Percentiles rank a stretch among this genome's conserved stretches.
phyloP scores from a whole-genome alignment of 306 rosid species.

The Begonia masoniana region DNA sequence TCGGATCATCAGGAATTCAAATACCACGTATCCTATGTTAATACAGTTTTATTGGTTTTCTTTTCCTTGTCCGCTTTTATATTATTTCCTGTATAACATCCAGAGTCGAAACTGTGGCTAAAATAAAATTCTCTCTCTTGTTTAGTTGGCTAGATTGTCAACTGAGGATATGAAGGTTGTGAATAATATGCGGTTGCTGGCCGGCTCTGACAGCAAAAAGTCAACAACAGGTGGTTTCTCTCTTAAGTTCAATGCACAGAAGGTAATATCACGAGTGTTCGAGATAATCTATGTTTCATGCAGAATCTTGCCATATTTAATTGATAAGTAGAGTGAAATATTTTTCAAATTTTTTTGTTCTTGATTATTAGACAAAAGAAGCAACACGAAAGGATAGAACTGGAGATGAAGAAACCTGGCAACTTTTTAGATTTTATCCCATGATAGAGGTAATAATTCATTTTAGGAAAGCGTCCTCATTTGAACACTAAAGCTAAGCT shows the following conservation, averaged over 20 bases:
- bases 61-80: too few species aligned
- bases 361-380: slow-evolving; percentile 39
- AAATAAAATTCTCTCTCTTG: too few species aligned
- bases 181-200: slow-evolving; percentile 61
- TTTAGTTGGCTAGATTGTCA: slow-evolving; percentile 75
- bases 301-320: slow-evolving; percentile 7
- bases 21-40: too few species aligned
- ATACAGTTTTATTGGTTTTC: too few species aligned
- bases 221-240: slow-evolving; percentile 42
- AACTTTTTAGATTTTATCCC: slow-evolving; percentile 76
- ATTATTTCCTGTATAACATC: too few species aligned
- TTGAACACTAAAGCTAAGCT: background rate
- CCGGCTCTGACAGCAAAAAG: slow-evolving; percentile 38
- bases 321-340: background rate
- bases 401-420: slow-evolving; percentile 83
- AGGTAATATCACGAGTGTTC: slow-evolving; percentile 30
- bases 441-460: slow-evolving; percentile 52
- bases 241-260: slow-evolving; percentile 63
- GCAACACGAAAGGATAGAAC: slow-evolving; percentile 75
- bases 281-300: slow-evolving; percentile 6
- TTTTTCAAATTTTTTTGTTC: slow-evolving; percentile 2
- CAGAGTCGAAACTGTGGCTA: too few species aligned
- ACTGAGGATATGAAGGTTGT: slow-evolving; percentile 74
- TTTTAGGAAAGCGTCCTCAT: background rate
- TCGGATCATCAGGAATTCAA: too few species aligned